Conservation (phyloP, 495 filamentous ascomycete genomes). For the Podospora appendiculata region DNA sequence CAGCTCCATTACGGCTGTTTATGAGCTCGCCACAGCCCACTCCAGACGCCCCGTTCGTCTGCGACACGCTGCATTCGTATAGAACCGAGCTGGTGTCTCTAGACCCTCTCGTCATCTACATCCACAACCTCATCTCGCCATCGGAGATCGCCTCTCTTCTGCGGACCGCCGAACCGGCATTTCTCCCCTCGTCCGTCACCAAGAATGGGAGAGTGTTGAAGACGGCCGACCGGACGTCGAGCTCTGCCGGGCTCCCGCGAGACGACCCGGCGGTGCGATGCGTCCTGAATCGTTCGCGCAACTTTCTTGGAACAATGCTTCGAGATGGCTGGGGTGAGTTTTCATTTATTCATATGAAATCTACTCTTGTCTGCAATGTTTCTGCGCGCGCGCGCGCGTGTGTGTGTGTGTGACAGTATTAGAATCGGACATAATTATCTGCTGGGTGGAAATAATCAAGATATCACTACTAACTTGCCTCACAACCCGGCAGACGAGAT, state of each 20-base stretch:
- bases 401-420: too few relatives aligned
- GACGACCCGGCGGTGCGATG: slow-evolving; percentile 33
- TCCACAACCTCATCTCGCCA: slow-evolving; percentile 31
- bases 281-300: slow-evolving; percentile 29
- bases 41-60: slow-evolving; percentile 11
- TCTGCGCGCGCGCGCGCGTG: too few relatives aligned
- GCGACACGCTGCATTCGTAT: slow-evolving; percentile 26
- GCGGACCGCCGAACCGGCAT: slow-evolving; percentile 26
- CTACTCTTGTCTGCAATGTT: too few relatives aligned
- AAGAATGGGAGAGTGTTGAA: slow-evolving; percentile 28
- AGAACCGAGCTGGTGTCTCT: slow-evolving; percentile 36
- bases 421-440: too few relatives aligned
- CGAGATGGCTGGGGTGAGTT: slow-evolving; percentile 20
- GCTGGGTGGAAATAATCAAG: too few relatives aligned
- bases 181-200: slow-evolving; percentile 32
- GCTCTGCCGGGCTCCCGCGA: slow-evolving; percentile 34
- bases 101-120: slow-evolving; percentile 39
- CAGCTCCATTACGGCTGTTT: background rate
- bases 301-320: slow-evolving; percentile 38
- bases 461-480: too few relatives aligned
- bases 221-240: slow-evolving; percentile 34
- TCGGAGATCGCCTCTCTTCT: slow-evolving; percentile 30
- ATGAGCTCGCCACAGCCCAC: background rate
- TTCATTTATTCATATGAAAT: too few relatives aligned
- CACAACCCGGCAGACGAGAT: slow-evolving; percentile 26